A percentile compares a stretch with the other conserved stretches of the same genome.
Evolutionary conservation across 202 grass and related monocot species (phyloP).

Genomic region (Schoenoplectus triqueter): DNA sequence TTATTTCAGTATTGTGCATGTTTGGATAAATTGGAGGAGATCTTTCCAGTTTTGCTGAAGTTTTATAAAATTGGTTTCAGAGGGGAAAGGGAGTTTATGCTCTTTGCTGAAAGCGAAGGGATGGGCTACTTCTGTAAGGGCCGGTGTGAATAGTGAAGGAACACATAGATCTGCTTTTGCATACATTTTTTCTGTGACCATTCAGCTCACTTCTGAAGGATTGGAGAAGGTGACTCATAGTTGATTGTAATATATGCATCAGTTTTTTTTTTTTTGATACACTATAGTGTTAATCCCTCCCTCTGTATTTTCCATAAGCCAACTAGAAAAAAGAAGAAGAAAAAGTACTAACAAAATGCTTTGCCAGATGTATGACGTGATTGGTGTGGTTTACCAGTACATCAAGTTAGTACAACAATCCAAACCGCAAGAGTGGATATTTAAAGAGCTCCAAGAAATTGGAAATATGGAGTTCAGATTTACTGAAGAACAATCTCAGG

Average conservation of each 20-base stretch:
- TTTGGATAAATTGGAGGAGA: not conserved
- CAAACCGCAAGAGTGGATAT: slow-evolving; percentile 55
- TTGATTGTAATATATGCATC: not conserved
- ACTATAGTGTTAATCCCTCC: not conserved
- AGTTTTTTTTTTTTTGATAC: slow-evolving; percentile 33
- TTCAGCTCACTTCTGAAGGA: slow-evolving; percentile 80
- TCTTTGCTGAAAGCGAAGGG: slow-evolving; percentile 90
- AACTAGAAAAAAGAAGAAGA: not conserved
- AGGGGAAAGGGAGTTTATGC: slow-evolving; percentile 94
- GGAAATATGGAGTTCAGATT: slow-evolving; percentile 57
- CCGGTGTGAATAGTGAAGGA: slow-evolving; percentile 80
- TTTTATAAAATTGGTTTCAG: slow-evolving; percentile 51
- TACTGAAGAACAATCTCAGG: slow-evolving; percentile 55
- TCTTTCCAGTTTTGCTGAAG: not conserved
- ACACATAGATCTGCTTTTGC: slow-evolving; percentile 71
- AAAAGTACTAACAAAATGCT: slow-evolving; percentile 30
- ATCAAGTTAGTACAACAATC: slow-evolving; percentile 48
- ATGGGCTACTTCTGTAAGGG: slow-evolving; percentile 71
- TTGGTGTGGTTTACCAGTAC: slow-evolving; percentile 53
- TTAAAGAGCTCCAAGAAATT: slow-evolving; percentile 59
- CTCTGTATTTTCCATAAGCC: not conserved
- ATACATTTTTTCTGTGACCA: slow-evolving; percentile 86
- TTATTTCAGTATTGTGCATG: not conserved
- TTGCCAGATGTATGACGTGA: slow-evolving; percentile 56
- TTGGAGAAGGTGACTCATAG: slow-evolving; percentile 71